Conservation (phyloP, 2,329 filamentous ascomycete species). For the Aphanocladium album region DNA sequence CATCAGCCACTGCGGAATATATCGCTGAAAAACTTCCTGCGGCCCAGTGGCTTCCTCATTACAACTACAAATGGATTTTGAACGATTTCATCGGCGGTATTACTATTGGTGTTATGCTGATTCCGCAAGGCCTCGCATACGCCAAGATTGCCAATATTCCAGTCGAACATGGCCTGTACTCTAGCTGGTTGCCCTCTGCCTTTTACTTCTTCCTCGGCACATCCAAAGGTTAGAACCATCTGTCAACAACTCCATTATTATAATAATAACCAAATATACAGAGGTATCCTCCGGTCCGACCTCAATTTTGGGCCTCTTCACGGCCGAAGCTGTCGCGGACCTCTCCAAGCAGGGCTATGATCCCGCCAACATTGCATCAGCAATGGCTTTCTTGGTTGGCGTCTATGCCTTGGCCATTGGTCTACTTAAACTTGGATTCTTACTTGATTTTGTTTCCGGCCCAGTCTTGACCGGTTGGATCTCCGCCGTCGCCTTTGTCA, state of each 20-base stretch:
- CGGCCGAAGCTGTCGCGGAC: constrained; percentile 53
- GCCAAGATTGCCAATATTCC: constrained; percentile 58
- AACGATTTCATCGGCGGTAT: constrained; percentile 58
- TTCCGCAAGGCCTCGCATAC: constrained; percentile 58
- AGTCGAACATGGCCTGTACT: constrained; percentile 55
- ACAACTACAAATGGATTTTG: constrained; percentile 55
- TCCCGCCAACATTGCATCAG: constrained; percentile 53
- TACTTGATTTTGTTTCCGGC: constrained; percentile 61
- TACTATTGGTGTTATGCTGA: constrained; percentile 55
- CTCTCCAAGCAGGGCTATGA: constrained; percentile 45
- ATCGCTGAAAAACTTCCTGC: constrained; percentile 57
- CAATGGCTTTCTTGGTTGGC: constrained; percentile 59
- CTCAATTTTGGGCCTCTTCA: constrained; percentile 59
- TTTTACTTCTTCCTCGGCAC: constrained; percentile 58
- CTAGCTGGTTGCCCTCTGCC: constrained; percentile 52
- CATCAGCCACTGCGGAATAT: constrained; percentile 51
- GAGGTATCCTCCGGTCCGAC: constrained; percentile 60
- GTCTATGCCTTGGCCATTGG: constrained; percentile 55
- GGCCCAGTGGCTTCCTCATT: constrained; percentile 57
- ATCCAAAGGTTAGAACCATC: constrained; percentile 45
- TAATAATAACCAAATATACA: constrained; percentile 20
- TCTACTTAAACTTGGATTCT: constrained; percentile 57
- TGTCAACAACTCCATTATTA: neutral
- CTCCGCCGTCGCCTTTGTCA: constrained; percentile 60
- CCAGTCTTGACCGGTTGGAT: constrained; percentile 63